phyloP scores from a whole-genome alignment of 2,329 filamentous ascomycete genomes.

The Elsinoe arachidis region DNA sequence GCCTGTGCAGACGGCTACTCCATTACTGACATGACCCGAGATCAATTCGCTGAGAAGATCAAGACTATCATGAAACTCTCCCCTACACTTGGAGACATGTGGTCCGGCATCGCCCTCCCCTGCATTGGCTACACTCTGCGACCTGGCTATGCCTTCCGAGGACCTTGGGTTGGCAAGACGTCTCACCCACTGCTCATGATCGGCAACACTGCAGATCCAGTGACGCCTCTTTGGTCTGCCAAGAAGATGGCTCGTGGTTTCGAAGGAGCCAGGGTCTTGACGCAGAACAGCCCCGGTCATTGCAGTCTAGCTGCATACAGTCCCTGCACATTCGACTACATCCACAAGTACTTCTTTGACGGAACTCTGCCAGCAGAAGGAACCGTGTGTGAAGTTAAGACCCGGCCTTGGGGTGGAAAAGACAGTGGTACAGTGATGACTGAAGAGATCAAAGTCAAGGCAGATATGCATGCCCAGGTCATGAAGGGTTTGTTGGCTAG shows the following conservation, averaged over 20 bases:
- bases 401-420: background rate
- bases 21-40: slow-evolving; percentile 21
- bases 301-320: slow-evolving; percentile 8
- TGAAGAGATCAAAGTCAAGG: background rate
- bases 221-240: slow-evolving; percentile 37
- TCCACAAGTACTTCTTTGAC: slow-evolving; percentile 4
- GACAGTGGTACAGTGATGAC: background rate
- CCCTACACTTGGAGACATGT: slow-evolving; percentile 30
- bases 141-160: slow-evolving; percentile 28
- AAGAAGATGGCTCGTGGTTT: slow-evolving; percentile 36
- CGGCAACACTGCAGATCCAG: slow-evolving; percentile 28
- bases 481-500: background rate
- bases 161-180: slow-evolving; percentile 22
- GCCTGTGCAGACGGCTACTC: slow-evolving; percentile 34
- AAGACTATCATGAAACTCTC: slow-evolving; percentile 27
- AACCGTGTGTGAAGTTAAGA: slow-evolving; percentile 9
- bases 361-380: slow-evolving; percentile 1
- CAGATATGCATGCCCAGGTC: background rate
- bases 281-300: slow-evolving; percentile 30
- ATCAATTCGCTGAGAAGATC: background rate
- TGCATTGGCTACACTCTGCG: slow-evolving; percentile 33
- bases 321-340: background rate
- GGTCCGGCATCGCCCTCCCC: slow-evolving; percentile 30
- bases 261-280: slow-evolving; percentile 36
- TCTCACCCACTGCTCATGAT: slow-evolving; percentile 25